Evolutionary conservation across 169 alveolate species (phyloP), one percentile per base, ranked within the genome.

Genomic region (Eimeria acervulina): DNA sequence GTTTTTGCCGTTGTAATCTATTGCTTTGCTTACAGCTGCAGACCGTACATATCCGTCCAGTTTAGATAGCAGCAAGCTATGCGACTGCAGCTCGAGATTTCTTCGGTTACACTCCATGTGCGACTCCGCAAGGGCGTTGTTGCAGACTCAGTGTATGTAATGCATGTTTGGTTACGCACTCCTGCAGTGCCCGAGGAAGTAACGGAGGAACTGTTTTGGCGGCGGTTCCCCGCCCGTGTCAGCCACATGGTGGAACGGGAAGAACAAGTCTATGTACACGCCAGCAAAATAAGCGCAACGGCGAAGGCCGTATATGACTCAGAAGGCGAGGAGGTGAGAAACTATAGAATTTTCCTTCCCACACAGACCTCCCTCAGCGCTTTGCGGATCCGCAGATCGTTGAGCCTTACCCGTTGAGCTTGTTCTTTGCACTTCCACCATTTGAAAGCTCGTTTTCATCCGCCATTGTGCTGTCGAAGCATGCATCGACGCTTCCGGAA

Each of bases 241-340:
- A 47, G 26, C 52, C 51, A 21, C 19, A 72, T 72, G 83, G 47
- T 72, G 83, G 31, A 38, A 15, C 31, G 36, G 83, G 83, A 72
- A 36, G 52, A 33, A 72, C 47, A 36, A 15, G 52, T 72, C 31
- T 72, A 47, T 72, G 51, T 72, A 36, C 83, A 72, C 51, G 52
- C 36, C 47, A 72, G 31, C 83, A 72, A 72, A 72, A 12, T 72
- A 21, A 36, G 19, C 17, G 8, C 83, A 17, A 47, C 83, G 31
- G 36, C 31, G 17, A 72, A 72, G 28, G 33, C 83, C 31, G 17
- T 72, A 17, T 13, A 36, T 28, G 83, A 72, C 51, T 72, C 83
- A 72, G 83, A 72, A 72, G 36, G 83, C 83, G 83, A 72, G 36
- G 83, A 72, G 51, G 83, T 72, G 31, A 17, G 76, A 33, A 15